Evolutionary conservation across 2,329 filamentous ascomycete species (phyloP).

Genomic region (Penicillium brevicompactum): DNA sequence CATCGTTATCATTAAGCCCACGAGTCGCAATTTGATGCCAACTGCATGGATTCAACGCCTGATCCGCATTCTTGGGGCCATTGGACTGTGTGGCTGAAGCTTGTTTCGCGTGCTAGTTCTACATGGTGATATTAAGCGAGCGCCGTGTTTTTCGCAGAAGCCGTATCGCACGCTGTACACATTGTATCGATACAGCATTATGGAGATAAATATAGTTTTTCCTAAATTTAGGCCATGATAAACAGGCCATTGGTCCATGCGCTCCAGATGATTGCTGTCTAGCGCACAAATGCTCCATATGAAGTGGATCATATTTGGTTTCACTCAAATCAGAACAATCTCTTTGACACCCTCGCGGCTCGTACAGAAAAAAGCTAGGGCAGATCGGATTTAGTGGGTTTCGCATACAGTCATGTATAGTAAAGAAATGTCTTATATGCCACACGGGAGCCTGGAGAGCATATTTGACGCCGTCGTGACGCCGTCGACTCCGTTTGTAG

Average conservation of each 20-base stretch:
- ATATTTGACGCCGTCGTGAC: too few relatives aligned
- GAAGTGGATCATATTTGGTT: neutral
- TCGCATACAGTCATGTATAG: neutral
- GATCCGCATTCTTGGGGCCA: neutral
- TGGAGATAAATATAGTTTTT: neutral
- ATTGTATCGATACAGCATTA: neutral
- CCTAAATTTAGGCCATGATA: conserved; percentile 1
- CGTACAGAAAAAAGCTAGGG: neutral
- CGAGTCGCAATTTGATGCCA: neutral
- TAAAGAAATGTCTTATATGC: conserved; percentile 2
- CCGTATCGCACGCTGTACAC: neutral
- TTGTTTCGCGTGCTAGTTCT: neutral
- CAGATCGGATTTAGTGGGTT: neutral
- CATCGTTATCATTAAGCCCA: neutral
- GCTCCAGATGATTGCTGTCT: neutral
- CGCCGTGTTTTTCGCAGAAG: neutral
- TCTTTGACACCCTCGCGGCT: neutral
- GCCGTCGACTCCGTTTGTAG: too few relatives aligned
- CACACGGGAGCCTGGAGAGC: neutral
- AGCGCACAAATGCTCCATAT: neutral
- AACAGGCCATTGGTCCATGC: neutral
- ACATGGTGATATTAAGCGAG: neutral
- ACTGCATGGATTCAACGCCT: neutral
- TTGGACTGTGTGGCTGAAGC: neutral
- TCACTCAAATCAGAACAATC: neutral